phyloP scores from a whole-genome alignment of 441 rosid species.

The Syzygium malaccense region DNA sequence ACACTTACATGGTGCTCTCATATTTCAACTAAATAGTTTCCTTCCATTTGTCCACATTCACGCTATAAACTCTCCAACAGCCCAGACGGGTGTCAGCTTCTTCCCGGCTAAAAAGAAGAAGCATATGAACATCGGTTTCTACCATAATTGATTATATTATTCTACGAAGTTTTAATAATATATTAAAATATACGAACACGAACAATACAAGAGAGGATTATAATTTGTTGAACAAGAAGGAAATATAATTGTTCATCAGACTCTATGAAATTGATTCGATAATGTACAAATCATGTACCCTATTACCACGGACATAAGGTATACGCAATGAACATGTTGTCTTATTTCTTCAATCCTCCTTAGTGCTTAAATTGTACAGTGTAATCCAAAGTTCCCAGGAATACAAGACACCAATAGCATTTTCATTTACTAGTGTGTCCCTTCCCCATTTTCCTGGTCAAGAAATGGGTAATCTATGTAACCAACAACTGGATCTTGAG shows the following conservation, averaged over 20 bases:
- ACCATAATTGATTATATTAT: background rate
- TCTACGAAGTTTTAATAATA: background rate
- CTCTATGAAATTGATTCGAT: too few species aligned
- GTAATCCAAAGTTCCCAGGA: background rate
- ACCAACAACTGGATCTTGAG: slow-evolving; percentile 25
- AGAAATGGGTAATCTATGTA: slow-evolving; percentile 40
- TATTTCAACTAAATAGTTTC: background rate
- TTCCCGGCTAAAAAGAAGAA: background rate
- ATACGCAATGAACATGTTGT: too few species aligned
- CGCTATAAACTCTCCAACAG: background rate
- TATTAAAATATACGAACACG: background rate
- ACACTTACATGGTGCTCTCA: background rate
- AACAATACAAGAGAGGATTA: background rate
- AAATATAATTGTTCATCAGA: background rate
- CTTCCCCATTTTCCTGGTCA: background rate
- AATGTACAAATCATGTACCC: too few species aligned
- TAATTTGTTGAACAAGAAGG: background rate
- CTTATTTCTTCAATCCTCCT: too few species aligned
- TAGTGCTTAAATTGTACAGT: background rate
- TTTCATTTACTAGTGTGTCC: background rate
- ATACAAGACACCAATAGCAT: background rate
- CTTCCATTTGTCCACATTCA: background rate
- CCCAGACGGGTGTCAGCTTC: background rate
- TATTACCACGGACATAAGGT: too few species aligned
- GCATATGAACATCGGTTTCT: background rate